phyloP scores from a whole-genome alignment of 73 alveolate genomes.

The Paramecium pentaurelia region DNA sequence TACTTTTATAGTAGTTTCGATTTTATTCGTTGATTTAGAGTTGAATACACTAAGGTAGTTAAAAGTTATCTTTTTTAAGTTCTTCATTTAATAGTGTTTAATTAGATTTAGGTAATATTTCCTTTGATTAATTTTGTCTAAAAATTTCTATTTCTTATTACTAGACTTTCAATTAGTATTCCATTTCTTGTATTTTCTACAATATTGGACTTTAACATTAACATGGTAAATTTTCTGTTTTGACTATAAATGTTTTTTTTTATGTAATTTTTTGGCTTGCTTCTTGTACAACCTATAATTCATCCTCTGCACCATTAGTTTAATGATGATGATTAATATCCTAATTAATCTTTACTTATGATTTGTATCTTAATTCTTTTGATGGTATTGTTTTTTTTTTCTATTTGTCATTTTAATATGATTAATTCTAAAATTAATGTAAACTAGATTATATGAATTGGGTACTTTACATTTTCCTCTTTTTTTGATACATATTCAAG shows the following conservation, averaged over 20 bases:
- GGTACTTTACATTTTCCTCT: not conserved
- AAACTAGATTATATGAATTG: not conserved
- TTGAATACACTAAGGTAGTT: not conserved
- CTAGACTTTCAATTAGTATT: not conserved
- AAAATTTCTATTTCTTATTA: not conserved
- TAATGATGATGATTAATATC: not conserved
- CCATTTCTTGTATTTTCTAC: not conserved
- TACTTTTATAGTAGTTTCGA: not conserved
- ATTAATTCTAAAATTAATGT: too few relatives aligned
- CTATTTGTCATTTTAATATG: too few relatives aligned
- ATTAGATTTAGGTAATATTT: too few relatives aligned
- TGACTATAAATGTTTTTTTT: not conserved
- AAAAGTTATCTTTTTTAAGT: too few relatives aligned
- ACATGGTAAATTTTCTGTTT: not conserved
- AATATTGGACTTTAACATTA: too few relatives aligned
- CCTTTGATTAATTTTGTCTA: not conserved
- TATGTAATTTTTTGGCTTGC: not conserved
- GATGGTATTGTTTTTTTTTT: too few relatives aligned
- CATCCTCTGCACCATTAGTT: not conserved
- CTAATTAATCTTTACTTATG: too few relatives aligned
- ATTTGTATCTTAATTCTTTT: not conserved
- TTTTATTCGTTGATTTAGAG: not conserved
- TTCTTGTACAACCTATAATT: not conserved
- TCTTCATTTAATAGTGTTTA: not conserved
- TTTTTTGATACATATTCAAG: not conserved